These are phyloP conservation scores for Alternaria viburni DNA, from an alignment of 2,329 filamentous ascomycete genomes.

Conservation along the genomic window DNA sequence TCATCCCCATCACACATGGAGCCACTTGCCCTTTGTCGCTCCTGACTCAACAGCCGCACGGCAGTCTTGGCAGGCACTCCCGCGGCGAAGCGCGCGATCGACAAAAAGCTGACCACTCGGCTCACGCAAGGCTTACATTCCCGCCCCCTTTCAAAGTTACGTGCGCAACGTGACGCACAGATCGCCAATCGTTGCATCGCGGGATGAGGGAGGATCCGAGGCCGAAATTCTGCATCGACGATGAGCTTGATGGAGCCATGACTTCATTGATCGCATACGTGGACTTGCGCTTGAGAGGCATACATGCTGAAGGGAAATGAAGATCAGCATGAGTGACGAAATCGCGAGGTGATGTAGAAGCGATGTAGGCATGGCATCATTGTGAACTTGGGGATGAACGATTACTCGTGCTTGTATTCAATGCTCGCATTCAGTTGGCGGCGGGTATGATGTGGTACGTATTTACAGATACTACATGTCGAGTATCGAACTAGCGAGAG, in stretches of 20 bases:
- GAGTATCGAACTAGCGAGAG: slow-evolving; percentile 2
- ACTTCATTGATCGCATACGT: neutral
- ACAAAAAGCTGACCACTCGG: slow-evolving; percentile 5
- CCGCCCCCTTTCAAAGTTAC: slow-evolving; percentile 8
- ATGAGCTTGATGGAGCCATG: neutral
- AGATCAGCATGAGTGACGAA: neutral
- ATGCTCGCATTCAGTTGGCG: neutral
- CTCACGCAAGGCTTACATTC: neutral
- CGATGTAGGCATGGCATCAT: neutral
- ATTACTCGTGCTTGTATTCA: slow-evolving; percentile 5
- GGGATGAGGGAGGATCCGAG: neutral
- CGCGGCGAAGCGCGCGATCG: slow-evolving; percentile 4
- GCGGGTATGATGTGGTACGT: slow-evolving; percentile 5
- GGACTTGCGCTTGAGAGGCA: neutral
- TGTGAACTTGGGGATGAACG: neutral
- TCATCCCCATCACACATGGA: neutral
- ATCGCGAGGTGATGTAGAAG: neutral
- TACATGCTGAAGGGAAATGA: neutral
- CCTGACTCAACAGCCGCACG: neutral
- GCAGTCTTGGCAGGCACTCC: slow-evolving; percentile 22
- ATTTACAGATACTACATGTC: slow-evolving; percentile 2
- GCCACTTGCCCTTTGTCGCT: neutral
- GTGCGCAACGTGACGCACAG: neutral
- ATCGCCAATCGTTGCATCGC: neutral
- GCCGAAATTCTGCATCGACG: neutral